Base-by-base conservation (phyloP, 2,329 filamentous ascomycete species). In the Diplodia intermedia region DNA sequence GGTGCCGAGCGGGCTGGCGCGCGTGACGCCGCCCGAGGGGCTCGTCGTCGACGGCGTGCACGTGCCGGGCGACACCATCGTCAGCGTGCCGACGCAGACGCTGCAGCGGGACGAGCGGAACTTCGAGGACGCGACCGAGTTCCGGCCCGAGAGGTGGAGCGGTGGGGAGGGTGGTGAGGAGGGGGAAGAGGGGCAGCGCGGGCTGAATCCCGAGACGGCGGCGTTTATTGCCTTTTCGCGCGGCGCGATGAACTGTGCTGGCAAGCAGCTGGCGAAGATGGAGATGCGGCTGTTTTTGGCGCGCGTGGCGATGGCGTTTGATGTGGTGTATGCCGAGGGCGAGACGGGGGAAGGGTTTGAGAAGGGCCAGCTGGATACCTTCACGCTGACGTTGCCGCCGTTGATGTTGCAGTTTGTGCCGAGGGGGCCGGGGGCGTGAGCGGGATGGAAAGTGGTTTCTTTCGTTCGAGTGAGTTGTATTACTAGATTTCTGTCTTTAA, bases 11-110 rank as follows among this genome's bases (percentile, higher is more conserved):
- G 79, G 75, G 0, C 47, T 80, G 26, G 73, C 73, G 26, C 73
- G 82, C 1, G 49, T 76, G 9, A 81, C 80, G 1, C 80, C 80
- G 7, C 62, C 77, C 15, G 73, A 78, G 62, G 80, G 80, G 14
- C 71, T 81, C 38, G 70, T 70, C 23, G 72, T 82, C 29, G 79
- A 73, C 14, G 75, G 74, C 2, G 71, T 69, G 3, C 78, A 71
- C 68, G 73, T 81, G 3, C 79, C 79, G 0, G 78, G 78, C 1
- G 69, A 72, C 29, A 69, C 70, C 11, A 70, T 69, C n/a, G 73
- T 74, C 11, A 67, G 68, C 20, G 70, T 71, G 57, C 72, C 74
- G 8, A 29, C 65, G 65, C 33, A 65, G 29, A 29, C 50, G 70
- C 72, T 72, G 47, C 66, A 67, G 4, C 43, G 63, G 11, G 69